phyloP scores from a whole-genome alignment of 139 green algal species.

The Tetradesmus lagerheimii region DNA sequence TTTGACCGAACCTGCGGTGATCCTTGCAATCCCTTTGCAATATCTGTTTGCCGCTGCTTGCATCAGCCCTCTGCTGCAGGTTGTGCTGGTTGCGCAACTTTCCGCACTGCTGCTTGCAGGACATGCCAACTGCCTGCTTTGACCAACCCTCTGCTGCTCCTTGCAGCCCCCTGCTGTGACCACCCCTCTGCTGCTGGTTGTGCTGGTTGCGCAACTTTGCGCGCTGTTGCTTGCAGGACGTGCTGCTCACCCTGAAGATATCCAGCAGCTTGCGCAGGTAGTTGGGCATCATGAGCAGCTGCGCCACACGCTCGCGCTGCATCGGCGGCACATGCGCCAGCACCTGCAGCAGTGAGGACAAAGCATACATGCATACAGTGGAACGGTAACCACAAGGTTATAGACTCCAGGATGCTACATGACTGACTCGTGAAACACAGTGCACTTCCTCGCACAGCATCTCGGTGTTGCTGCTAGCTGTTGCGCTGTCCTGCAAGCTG shows the following conservation, averaged over 20 bases:
- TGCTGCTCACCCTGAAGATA: slow-evolving; percentile 80
- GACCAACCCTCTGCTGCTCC: too few species aligned
- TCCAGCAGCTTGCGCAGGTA: slow-evolving; percentile 88
- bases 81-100: too few species aligned
- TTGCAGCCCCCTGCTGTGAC: too few species aligned
- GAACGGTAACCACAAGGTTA: neutral
- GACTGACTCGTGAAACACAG: neutral
- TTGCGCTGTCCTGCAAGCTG: neutral
- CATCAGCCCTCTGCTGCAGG: too few species aligned
- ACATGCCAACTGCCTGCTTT: too few species aligned
- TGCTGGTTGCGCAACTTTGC: too few species aligned
- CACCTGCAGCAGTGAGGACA: slow-evolving; percentile 62
- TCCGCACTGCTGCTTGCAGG: too few species aligned
- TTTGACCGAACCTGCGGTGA: too few species aligned
- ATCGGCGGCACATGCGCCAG: slow-evolving; percentile 75
- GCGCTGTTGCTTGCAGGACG: neutral
- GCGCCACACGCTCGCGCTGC: slow-evolving; percentile 81
- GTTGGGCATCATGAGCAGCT: slow-evolving; percentile 68
- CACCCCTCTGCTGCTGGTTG: too few species aligned
- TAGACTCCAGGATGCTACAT: neutral
- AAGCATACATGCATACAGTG: neutral
- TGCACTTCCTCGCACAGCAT: neutral
- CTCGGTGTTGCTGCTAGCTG: neutral
- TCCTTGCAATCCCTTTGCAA: too few species aligned
- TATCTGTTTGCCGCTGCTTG: too few species aligned